These are phyloP conservation scores for Blastobotrys parvus DNA, from an alignment of 805 yeast genomes.

Conservation along the genomic window DNA sequence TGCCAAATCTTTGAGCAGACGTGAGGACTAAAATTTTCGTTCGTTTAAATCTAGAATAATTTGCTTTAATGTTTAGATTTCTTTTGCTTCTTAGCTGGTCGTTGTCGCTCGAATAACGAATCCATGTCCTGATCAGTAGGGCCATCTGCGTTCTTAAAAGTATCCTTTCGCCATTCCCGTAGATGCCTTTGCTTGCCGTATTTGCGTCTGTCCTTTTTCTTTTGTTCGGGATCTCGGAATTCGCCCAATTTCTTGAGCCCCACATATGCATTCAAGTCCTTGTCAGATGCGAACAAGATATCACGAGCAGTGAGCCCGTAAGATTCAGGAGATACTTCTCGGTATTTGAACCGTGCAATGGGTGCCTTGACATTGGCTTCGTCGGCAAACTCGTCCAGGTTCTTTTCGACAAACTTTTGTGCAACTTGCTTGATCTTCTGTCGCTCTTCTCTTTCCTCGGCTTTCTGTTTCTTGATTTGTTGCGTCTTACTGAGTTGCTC, in stretches of 20 bases:
- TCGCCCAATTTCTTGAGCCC: conserved; percentile 93
- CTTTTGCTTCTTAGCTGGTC: conserved; percentile 2
- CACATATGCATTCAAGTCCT: conserved; percentile 70
- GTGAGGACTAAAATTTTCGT: not conserved
- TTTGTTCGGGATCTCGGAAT: conserved; percentile 66
- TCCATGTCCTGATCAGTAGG: conserved; percentile 22
- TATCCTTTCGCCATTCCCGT: conserved; percentile 83
- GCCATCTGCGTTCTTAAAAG: conserved; percentile 52
- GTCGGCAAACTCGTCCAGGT: conserved; percentile 46
- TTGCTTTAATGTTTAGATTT: not conserved
- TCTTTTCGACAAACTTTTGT: conserved; percentile 67
- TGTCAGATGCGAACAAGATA: conserved; percentile 83
- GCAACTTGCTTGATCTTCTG: conserved; percentile 58
- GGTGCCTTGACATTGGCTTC: conserved; percentile 25
- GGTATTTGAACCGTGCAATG: conserved; percentile 60
- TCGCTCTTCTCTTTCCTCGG: conserved; percentile 56
- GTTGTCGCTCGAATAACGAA: not conserved
- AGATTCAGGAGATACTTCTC: conserved; percentile 92
- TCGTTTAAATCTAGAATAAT: not conserved
- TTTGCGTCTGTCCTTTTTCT: conserved; percentile 73
- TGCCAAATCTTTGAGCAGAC: not conserved
- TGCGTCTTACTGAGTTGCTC: conserved; percentile 9
- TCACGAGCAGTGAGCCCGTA: conserved; percentile 83
- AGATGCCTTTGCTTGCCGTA: conserved; percentile 74
- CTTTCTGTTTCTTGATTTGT: conserved; percentile 37